Base-by-base conservation (phyloP, 75 land plant species). In the Sequoiadendron giganteum region DNA sequence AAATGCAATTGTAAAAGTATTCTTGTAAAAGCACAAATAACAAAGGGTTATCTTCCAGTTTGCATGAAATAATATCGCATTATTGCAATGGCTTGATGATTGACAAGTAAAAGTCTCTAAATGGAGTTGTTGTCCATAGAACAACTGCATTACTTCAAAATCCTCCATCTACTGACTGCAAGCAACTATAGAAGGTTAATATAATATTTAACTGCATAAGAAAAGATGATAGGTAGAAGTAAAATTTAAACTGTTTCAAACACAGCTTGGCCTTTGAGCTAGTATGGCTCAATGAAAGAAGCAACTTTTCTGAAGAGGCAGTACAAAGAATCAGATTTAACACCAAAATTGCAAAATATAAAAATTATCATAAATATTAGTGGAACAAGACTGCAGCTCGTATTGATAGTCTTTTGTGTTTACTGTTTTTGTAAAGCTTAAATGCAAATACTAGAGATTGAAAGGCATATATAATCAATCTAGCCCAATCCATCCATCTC, bases 1-100 rank as follows among this genome's bases (percentile, higher is more conserved):
- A 65, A 95, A 94, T 32, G 95, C 95, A 18, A 95, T 90, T 38
- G 90, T 91, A 87, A 94, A 95, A 58, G 95, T 92, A 82, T 93
- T 87, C 97, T 95, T 95, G 96, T 82, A 88, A 73, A 73, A 73
- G 77, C 77, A 73, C 77, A 73, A 32, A 34, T 21, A 28, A 73
- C 38, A 30, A 73, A 34, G 38, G 14, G 77, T 73, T 73, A 73
- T 73, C 77, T 73, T 25, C 36, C 15, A 73, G 3, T 34, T 73
- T 73, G 38, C 14, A 73, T 34, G 15, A 73, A 73, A 73, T 32
- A 32, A 32, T 73, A 73, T 10, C 34, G 0, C 77, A 30, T 73
- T 11, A 73, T 73, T 34, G 16, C 38, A n/a, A n/a, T n/a, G n/a
- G n/a, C n/a, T n/a, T n/a, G n/a, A n/a, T n/a, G n/a, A n/a, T n/a